phyloP scores from a whole-genome alignment of 2,329 filamentous ascomycete genomes.

The Aspergillus sp. region DNA sequence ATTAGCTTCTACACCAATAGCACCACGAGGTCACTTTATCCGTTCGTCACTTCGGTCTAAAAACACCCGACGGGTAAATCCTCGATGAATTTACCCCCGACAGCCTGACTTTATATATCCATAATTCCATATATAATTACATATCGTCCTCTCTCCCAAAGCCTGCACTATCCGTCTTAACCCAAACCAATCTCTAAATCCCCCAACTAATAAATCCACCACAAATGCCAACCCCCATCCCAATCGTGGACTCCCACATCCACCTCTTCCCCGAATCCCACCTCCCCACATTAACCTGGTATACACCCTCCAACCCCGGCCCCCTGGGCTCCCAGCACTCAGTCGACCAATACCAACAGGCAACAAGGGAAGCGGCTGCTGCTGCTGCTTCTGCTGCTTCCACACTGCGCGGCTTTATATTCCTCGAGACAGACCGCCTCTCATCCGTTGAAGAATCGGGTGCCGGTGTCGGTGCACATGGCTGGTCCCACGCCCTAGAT shows the following conservation, averaged over 20 bases:
- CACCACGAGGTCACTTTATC: background rate
- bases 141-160: background rate
- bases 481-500: constrained; percentile 67
- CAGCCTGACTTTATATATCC: background rate
- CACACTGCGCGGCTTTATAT: constrained; percentile 69
- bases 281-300: constrained; percentile 68
- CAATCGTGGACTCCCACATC: constrained; percentile 86
- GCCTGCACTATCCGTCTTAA: no score
- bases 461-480: constrained; percentile 32
- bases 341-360: constrained; percentile 61
- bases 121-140: background rate
- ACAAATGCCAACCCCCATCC: constrained; percentile 24
- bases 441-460: constrained; percentile 54
- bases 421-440: constrained; percentile 78
- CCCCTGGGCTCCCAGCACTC: constrained; percentile 66
- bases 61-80: constrained; percentile 8
- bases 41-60: background rate
- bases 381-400: constrained; percentile 16
- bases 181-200: background rate
- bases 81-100: constrained; percentile 6
- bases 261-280: constrained; percentile 78
- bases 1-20: no score
- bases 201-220: no score
- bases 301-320: constrained; percentile 56
- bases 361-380: constrained; percentile 29